Evolutionary conservation across 2,329 filamentous ascomycete species (phyloP).

Genomic region (Neonectria hederae): DNA sequence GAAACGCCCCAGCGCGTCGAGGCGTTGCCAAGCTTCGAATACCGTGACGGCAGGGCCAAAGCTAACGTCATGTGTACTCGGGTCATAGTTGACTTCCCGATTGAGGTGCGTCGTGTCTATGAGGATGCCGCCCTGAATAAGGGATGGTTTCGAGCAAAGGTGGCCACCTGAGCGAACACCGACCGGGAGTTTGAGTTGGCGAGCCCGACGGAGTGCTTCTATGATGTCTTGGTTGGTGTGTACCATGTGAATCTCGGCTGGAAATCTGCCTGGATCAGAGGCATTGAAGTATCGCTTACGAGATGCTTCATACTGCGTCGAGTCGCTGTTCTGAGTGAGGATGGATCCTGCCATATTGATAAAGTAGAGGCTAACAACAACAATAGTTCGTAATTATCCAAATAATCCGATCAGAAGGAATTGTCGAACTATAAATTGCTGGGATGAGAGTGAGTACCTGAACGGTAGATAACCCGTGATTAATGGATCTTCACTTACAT

Average conservation of each 20-base stretch:
- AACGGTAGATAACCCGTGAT: background rate
- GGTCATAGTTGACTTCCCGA: background rate
- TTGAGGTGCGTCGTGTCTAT: conserved; percentile 5
- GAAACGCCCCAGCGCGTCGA: background rate
- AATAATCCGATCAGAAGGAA: background rate
- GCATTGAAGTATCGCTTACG: conserved; percentile 5
- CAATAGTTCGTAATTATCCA: background rate
- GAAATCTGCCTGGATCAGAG: background rate
- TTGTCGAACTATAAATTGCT: background rate
- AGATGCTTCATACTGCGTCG: background rate
- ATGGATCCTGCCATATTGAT: background rate
- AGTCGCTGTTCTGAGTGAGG: background rate
- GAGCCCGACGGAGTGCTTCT: background rate
- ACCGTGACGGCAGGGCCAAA: conserved; percentile 6
- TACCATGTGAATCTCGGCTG: conserved; percentile 1
- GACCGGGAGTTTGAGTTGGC: background rate
- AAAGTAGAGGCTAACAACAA: background rate
- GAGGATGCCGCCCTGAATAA: background rate
- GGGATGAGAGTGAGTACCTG: background rate
- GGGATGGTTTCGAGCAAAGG: conserved; percentile 4
- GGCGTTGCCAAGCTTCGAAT: conserved; percentile 1
- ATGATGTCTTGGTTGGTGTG: background rate
- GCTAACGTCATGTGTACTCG: background rate
- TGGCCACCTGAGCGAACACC: conserved; percentile 10
- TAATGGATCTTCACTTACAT: background rate